Conservation (phyloP, 2,329 filamentous ascomycete species). For the Diplodia seriata region DNA sequence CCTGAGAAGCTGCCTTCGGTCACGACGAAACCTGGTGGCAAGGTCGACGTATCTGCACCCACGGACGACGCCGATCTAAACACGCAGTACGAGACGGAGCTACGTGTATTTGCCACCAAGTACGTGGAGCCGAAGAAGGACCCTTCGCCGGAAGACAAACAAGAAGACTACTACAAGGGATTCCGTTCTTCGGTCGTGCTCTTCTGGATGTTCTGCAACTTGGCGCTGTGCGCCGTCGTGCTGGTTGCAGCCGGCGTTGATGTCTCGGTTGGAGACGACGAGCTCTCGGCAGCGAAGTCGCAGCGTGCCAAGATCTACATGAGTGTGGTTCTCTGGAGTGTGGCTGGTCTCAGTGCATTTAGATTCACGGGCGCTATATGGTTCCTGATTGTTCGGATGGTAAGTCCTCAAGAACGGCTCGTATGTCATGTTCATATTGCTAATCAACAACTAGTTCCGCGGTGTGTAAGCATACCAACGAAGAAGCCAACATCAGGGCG, state of each 20-base stretch:
- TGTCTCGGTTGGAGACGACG: constrained; percentile 48
- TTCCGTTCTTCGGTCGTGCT: constrained; percentile 92
- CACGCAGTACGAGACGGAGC: constrained; percentile 88
- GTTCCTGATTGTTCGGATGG: constrained; percentile 74
- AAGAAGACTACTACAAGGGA: constrained; percentile 98
- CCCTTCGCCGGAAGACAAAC: constrained; percentile 72
- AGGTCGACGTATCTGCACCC: constrained; percentile 85
- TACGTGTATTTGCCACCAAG: constrained; percentile 76
- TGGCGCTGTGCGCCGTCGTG: constrained; percentile 84
- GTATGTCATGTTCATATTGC: constrained; percentile 36
- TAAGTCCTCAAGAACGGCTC: constrained; percentile 35
- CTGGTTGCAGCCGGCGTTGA: constrained; percentile 85
- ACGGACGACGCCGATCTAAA: constrained; percentile 95
- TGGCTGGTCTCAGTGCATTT: constrained; percentile 82
- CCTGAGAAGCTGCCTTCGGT: constrained; percentile 87
- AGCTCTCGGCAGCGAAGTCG: constrained; percentile 48
- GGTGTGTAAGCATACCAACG: constrained; percentile 28
- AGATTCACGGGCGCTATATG: constrained; percentile 87
- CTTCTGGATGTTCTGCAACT: constrained; percentile 96
- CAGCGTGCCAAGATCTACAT: constrained; percentile 80
- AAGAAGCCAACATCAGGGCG: neutral
- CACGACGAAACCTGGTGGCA: constrained; percentile 89
- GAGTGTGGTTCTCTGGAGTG: constrained; percentile 85
- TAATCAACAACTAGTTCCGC: constrained; percentile 33
- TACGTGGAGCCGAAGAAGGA: constrained; percentile 73